Percentiles rank a stretch among this genome's conserved stretches.
Evolutionary conservation across 2,329 filamentous ascomycete species (phyloP).

Genomic region (Bipolaris gigantea): DNA sequence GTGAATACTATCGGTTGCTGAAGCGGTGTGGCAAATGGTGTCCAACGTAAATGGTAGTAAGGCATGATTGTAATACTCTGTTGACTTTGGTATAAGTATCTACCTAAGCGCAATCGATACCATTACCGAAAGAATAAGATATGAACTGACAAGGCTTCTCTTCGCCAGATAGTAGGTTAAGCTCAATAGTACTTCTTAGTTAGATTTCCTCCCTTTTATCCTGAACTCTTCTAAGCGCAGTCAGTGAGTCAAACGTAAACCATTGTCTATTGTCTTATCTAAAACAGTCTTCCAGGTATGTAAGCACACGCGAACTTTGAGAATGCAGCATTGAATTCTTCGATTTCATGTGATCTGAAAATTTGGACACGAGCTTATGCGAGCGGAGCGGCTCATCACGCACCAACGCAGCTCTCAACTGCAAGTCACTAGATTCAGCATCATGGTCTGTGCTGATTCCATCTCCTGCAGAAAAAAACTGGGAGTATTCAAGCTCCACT

Average conservation of each 20-base stretch:
- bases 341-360: not conserved
- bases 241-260: not conserved
- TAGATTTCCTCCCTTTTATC: not conserved
- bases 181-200: not conserved
- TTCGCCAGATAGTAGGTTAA: not conserved
- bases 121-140: slow-evolving; percentile 1
- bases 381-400: not conserved
- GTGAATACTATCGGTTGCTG: not conserved
- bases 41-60: slow-evolving; percentile 4
- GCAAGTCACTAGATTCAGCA: not conserved
- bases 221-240: not conserved
- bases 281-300: not conserved
- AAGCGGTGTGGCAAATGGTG: not conserved
- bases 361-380: not conserved
- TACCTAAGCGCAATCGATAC: slow-evolving; percentile 2
- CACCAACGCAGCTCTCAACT: not conserved
- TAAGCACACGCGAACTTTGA: not conserved
- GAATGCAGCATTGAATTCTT: not conserved
- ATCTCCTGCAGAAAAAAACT: not conserved
- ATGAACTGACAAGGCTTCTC: not conserved
- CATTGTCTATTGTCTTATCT: not conserved
- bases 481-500: too few species aligned
- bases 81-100: not conserved
- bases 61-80: not conserved
- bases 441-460: not conserved